Percentiles rank a stretch among this genome's conserved stretches.
Conservation (phyloP, 78 protist species). For the Chrysochromulina parva region DNA sequence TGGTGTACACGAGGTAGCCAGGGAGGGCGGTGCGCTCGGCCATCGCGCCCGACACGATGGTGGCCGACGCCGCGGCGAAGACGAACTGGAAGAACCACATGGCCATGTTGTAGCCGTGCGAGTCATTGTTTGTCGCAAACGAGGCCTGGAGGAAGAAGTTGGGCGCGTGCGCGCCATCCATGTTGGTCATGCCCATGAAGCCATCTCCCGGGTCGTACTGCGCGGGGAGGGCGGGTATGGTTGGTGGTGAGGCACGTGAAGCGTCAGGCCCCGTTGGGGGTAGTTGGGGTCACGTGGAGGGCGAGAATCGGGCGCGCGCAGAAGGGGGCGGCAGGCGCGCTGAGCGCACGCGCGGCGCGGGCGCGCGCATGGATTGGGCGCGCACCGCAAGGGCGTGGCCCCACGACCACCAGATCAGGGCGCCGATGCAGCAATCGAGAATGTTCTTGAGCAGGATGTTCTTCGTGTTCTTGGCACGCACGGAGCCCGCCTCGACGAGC, state of each 20-base stretch:
- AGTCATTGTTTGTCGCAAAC: no score
- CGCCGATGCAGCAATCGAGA: constrained; percentile 3
- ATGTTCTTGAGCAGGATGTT: constrained; percentile 45
- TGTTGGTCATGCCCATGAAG: no score
- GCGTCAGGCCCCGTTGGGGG: no score
- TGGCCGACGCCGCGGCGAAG: constrained; percentile 70
- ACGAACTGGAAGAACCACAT: constrained; percentile 59
- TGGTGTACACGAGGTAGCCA: constrained; percentile 57
- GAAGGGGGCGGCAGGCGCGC: no score
- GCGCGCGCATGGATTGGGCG: not conserved
- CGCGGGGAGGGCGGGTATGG: no score
- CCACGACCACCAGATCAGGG: constrained; percentile 6
- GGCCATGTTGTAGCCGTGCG: not conserved
- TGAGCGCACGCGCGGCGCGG: no score
- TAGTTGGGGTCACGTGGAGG: no score
- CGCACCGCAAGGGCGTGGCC: constrained; percentile 28
- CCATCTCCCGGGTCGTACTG: no score
- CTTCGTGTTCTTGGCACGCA: constrained; percentile 20
- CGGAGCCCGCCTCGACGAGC: constrained; percentile 17
- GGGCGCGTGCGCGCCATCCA: no score
- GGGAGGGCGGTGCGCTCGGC: constrained; percentile 66
- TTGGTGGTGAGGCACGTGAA: no score
- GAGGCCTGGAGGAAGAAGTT: no score
- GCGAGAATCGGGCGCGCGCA: no score
- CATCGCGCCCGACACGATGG: constrained; percentile 78